Evolutionary conservation across 495 filamentous ascomycete species (phyloP).

Genomic region (Neurospora sp.): DNA sequence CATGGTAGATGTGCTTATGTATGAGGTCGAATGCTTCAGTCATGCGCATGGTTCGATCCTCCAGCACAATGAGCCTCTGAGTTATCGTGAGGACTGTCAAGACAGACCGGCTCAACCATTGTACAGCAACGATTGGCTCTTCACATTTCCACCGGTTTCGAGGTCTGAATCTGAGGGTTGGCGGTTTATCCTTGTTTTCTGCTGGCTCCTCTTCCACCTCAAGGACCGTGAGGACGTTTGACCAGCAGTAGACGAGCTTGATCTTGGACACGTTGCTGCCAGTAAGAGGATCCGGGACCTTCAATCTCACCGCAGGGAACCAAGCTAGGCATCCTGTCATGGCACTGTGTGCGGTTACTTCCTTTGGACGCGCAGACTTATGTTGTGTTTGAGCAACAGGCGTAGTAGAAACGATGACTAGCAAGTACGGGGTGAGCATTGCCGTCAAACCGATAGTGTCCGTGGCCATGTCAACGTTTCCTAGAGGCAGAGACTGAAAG

Average conservation of each 20-base stretch:
- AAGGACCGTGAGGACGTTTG: constrained; percentile 83
- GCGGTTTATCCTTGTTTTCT: constrained; percentile 58
- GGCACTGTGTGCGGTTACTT: constrained; percentile 76
- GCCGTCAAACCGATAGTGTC: constrained; percentile 88
- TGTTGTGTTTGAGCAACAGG: constrained; percentile 92
- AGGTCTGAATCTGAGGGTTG: constrained; percentile 66
- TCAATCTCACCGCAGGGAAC: constrained; percentile 93
- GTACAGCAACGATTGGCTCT: constrained; percentile 91
- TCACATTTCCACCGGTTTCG: constrained; percentile 88
- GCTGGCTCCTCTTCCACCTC: constrained; percentile 69
- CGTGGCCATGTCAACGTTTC: constrained; percentile 80
- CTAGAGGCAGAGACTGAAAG: constrained; percentile 81
- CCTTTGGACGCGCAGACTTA: constrained; percentile 82
- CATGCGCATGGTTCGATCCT: constrained; percentile 77
- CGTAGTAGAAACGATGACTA: constrained; percentile 95
- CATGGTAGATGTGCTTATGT: constrained; percentile 84
- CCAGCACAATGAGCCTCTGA: constrained; percentile 82
- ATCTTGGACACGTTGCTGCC: constrained; percentile 52
- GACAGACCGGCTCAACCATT: constrained; percentile 94
- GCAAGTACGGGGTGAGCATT: constrained; percentile 87
- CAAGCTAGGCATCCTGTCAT: constrained; percentile 91
- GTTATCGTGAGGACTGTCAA: constrained; percentile 86
- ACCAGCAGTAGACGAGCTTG: constrained; percentile 98
- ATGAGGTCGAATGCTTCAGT: constrained; percentile 92
- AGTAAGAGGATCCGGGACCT: constrained; percentile 52